These are phyloP conservation scores for Dictyostelium intermedium DNA, from an alignment of 78 protist genomes.

Conservation along the genomic window DNA sequence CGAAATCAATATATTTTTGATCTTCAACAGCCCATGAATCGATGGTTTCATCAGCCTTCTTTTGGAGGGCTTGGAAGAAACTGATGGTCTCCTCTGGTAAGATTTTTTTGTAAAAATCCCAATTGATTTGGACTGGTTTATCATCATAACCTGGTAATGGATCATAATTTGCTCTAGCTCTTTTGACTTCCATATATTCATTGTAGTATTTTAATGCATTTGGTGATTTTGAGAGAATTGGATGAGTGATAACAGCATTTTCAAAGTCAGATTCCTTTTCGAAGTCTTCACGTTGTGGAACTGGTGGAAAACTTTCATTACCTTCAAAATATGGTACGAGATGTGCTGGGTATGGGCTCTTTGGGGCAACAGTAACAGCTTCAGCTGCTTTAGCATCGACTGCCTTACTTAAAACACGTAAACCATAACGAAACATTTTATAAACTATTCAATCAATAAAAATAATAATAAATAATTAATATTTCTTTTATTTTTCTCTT, in stretches of 20 bases:
- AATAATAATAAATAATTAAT: not conserved
- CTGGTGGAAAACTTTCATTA: not conserved
- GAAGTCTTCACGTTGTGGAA: not conserved
- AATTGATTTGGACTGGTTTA: not conserved
- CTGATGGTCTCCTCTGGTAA: constrained; percentile 18
- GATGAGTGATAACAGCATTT: not conserved
- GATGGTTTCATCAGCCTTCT: not conserved
- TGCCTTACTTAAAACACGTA: constrained; percentile 23
- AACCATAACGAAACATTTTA: constrained; percentile 31
- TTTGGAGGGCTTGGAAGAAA: not conserved
- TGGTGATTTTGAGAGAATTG: not conserved
- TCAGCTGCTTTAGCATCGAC: not conserved
- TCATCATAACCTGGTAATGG: not conserved
- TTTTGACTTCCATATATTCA: not conserved
- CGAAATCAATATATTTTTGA: not conserved
- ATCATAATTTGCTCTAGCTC: not conserved
- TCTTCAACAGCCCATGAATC: constrained; percentile 40
- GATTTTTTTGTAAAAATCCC: constrained; percentile 51
- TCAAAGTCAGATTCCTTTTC: not conserved
- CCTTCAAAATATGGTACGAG: not conserved
- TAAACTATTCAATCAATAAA: not conserved
- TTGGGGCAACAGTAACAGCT: not conserved
- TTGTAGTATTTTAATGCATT: not conserved
- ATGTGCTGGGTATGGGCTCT: not conserved
- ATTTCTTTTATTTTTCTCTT: not conserved